Evolutionary conservation across 2,329 filamentous ascomycete species (phyloP), one percentile per base, ranked within the genome.

Genomic region (Neophaeococcomyces mojaviensis): DNA sequence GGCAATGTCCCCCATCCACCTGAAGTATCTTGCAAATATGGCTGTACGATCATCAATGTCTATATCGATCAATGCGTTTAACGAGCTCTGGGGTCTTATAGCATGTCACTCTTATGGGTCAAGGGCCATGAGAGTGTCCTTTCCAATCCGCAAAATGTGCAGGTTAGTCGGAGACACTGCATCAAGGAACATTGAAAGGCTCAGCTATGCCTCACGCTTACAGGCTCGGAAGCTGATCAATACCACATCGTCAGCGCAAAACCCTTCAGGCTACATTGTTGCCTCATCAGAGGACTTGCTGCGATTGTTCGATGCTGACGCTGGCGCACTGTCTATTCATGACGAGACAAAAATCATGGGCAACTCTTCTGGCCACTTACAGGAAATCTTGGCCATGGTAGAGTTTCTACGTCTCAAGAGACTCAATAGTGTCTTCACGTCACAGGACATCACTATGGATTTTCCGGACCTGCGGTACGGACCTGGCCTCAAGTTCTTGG

Each of bases 1-100:
- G 44, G 88, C 89, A 51, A 94, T 94, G 79, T 94, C 87, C 1
- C 88, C 88, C 0, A 89, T 94, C 34, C 87, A 92, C 59, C 64
- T 94, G 45, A 94, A 94, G 59, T 95, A 94, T 56, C 71, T 95
- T 2, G 76, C 70, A 4, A 88, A 95, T 60, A 95, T 95, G 88
- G 83, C 82, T 6, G 88, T 94, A 0, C 80, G 88, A n/a, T 87
- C 87, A 0, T 94, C 87, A 53, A 95, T 95, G 88, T 94, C 88
- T 0, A 88, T 95, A 50, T 94, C 88, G 1, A 86, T 95, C 59
- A 92, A 88, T 53, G 86, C 86, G 0, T 92, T 94, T 56, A 74
- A 78, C 55, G 84, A 94, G 56, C 68, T 95, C 0, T 95, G 88
- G 89, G 89, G 88, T 0, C 68, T 95, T 22, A 88, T 95, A 33